phyloP scores from a whole-genome alignment of 2,329 filamentous ascomycete species.

The Hirsutella rhossiliensis region DNA sequence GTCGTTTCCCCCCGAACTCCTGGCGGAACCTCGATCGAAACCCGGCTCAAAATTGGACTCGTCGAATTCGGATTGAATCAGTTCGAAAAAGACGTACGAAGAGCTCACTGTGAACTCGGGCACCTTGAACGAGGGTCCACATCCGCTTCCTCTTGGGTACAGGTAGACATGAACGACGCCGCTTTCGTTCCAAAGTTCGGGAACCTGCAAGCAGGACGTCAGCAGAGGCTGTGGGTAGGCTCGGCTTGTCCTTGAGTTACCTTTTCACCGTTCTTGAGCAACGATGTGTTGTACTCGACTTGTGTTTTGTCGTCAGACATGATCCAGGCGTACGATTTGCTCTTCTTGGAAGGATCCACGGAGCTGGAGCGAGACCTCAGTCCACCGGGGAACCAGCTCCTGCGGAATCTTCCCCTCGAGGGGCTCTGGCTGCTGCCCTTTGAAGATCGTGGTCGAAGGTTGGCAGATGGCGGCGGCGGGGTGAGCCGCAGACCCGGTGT shows the following conservation, averaged over 20 bases:
- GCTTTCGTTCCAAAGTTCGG: conserved; percentile 53
- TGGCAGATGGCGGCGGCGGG: conserved; percentile 16
- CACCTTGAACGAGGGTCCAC: conserved; percentile 49
- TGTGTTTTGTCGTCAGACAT: conserved; percentile 35
- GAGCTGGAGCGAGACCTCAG: conserved; percentile 39
- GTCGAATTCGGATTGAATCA: conserved; percentile 34
- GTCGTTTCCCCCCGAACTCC: conserved; percentile 34
- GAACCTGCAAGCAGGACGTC: conserved; percentile 31
- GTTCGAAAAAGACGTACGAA: conserved; percentile 41
- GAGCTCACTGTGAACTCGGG: conserved; percentile 39
- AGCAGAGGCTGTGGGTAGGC: neutral
- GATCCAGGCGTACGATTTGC: conserved; percentile 36
- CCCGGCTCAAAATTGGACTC: conserved; percentile 14
- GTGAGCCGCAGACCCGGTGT: conserved; percentile 17
- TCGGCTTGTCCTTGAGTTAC: conserved; percentile 16
- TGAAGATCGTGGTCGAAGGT: conserved; percentile 13
- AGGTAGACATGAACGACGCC: conserved; percentile 47
- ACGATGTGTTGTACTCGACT: conserved; percentile 43
- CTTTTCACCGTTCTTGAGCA: conserved; percentile 42
- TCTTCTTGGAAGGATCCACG: conserved; percentile 13
- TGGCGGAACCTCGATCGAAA: conserved; percentile 20
- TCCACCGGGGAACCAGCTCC: conserved; percentile 41
- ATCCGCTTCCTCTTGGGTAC: conserved; percentile 35
- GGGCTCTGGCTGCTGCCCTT: conserved; percentile 30
- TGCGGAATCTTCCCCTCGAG: conserved; percentile 31